Base-by-base conservation (phyloP, 805 yeast species). In the Yamadazyma laniorum region DNA sequence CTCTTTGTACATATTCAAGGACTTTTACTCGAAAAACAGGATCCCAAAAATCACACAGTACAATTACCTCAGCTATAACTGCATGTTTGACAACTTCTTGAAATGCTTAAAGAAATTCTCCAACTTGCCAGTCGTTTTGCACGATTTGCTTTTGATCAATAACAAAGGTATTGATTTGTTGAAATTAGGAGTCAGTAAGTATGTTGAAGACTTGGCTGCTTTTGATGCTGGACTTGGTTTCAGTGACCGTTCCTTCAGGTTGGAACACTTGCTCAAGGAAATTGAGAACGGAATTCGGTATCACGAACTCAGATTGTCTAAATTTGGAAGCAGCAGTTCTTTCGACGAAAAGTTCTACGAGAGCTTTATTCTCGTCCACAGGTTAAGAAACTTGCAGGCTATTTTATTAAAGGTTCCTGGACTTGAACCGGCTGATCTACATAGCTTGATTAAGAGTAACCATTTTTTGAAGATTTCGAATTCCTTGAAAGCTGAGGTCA, bases 1-100 rank as follows among this genome's bases (percentile, higher is more conserved):
- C 42, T 49, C 53, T 14, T 40, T 59, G 29, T 56, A 60, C 39
- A 49, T 53, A 14, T 60, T 55, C 46, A 56, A 52, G 35, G 50
- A 52, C 27, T 42, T 35, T 32, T 52, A 49, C 34, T 31, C 31
- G 29, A 45, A 54, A 29, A 34, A 38, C 29, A 52, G 50, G 23
- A 44, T 55, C 17, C 39, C 41, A 6, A 42, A 35, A 12, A 44
- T 55, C 25, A 44, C 40, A 29, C 37, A 43, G 29, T 46, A 51
- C 33, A 48, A 50, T 27, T 41, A 37, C 22, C 39, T 40, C 16
- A 43, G 51, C 4, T 50, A 53, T 17, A 50, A 49, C 26, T 35
- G 34, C 21, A 56, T 59, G 61, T 51, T 55, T 33, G 48, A 44
- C 6, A 41, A 42, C 14, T 44, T 57, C 14, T 42, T 48, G 21